Evolutionary conservation across 2,329 filamentous ascomycete species (phyloP).

Genomic region (Nemania sp.): DNA sequence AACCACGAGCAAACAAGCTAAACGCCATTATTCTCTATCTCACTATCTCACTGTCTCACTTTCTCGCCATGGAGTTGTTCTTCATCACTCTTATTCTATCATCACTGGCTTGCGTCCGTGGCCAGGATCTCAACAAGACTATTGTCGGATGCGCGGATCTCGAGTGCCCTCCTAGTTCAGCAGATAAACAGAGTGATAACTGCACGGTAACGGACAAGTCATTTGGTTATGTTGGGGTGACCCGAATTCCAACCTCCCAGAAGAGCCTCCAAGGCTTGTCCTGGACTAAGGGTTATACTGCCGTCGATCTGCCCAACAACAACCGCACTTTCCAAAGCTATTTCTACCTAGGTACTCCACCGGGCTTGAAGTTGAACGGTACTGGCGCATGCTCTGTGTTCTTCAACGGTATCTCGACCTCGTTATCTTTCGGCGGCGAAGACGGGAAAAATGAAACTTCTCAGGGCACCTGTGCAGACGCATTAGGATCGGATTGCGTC

Average conservation of each 20-base stretch:
- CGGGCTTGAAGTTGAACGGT: conserved; percentile 14
- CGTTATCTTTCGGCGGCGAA: conserved; percentile 11
- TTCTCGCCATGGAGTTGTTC: background rate
- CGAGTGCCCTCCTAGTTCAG: conserved; percentile 25
- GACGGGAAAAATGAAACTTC: conserved; percentile 6
- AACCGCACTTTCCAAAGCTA: conserved; percentile 22
- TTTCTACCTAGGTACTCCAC: conserved; percentile 29
- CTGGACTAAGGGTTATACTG: conserved; percentile 31
- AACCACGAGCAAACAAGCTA: background rate
- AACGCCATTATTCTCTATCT: background rate
- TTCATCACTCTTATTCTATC: background rate
- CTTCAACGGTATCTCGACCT: conserved; percentile 19
- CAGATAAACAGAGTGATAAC: conserved; percentile 25
- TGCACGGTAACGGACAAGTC: conserved; percentile 30
- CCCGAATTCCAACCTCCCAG: conserved; percentile 19
- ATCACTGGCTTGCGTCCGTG: conserved; percentile 3
- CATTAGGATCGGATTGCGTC: conserved; percentile 31
- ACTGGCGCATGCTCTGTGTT: conserved; percentile 32
- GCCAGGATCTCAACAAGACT: conserved; percentile 28
- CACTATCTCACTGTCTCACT: too few species aligned
- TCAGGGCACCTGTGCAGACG: conserved; percentile 29
- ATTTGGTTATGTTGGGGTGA: conserved; percentile 27
- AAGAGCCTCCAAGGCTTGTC: conserved; percentile 26
- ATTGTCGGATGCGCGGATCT: conserved; percentile 34
- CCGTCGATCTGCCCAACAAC: background rate